A percentile compares a stretch with the other conserved stretches of the same genome.
These are phyloP conservation scores for Cerioporus squamosus DNA, from an alignment of 1,284 basidiomycete species.

Conservation along the genomic window DNA sequence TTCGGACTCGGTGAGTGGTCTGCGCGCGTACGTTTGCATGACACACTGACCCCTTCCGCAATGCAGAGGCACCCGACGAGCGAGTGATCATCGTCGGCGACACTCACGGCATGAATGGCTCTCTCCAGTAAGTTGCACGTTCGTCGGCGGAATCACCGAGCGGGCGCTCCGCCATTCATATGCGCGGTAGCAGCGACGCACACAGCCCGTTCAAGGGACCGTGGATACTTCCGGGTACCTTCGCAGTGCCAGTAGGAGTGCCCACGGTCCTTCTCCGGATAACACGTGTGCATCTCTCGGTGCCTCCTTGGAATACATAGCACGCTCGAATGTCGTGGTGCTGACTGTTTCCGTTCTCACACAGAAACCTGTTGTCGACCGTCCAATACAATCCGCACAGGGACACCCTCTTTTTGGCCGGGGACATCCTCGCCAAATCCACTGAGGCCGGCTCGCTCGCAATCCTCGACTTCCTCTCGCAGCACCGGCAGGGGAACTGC, in stretches of 20 bases:
- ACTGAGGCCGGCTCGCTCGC: slow-evolving; percentile 59
- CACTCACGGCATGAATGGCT: slow-evolving; percentile 78
- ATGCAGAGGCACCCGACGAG: slow-evolving; percentile 51
- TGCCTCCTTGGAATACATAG: background rate
- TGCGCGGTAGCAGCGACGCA: slow-evolving; percentile 4
- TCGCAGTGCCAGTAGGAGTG: background rate
- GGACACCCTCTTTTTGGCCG: slow-evolving; percentile 80
- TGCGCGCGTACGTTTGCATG: background rate
- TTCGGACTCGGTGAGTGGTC: slow-evolving; percentile 54
- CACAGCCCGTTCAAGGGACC: background rate
- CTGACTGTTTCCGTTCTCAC: slow-evolving; percentile 6
- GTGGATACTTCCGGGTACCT: slow-evolving; percentile 1
- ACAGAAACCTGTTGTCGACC: slow-evolving; percentile 64
- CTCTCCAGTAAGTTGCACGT: slow-evolving; percentile 59
- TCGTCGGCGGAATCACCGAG: slow-evolving; percentile 2
- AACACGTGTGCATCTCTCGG: background rate
- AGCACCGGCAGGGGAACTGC: slow-evolving; percentile 15
- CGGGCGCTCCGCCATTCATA: slow-evolving; percentile 3
- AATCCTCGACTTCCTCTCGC: slow-evolving; percentile 68
- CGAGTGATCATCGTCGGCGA: slow-evolving; percentile 82
- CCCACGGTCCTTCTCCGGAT: background rate
- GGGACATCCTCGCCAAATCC: slow-evolving; percentile 82
- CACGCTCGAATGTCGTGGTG: background rate
- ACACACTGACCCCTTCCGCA: background rate
- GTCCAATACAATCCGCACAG: slow-evolving; percentile 59